Conservation (phyloP, 768 basidiomycete species). For the Podaxis sp. region DNA sequence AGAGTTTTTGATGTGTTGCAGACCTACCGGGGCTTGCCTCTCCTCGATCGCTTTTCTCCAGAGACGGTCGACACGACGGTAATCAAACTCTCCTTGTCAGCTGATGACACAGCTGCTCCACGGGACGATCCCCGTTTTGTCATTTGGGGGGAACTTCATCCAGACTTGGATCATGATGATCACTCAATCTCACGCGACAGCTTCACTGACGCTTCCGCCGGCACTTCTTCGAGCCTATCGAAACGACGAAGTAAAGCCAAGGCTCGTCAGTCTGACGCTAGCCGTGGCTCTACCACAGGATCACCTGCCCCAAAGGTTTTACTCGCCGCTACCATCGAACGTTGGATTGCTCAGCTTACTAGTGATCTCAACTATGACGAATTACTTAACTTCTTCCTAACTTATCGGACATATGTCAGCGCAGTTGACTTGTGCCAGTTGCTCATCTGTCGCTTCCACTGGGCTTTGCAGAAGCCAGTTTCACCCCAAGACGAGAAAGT, state of each 20-base stretch:
- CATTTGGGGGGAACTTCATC: conserved; percentile 74
- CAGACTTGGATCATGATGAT: conserved; percentile 33
- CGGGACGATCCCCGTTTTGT: conserved; percentile 90
- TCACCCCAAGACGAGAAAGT: conserved; percentile 66
- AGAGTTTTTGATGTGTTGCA: conserved; percentile 82
- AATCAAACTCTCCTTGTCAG: conserved; percentile 67
- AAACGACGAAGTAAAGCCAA: conserved; percentile 35
- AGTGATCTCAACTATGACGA: conserved; percentile 86
- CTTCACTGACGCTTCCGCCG: conserved; percentile 29
- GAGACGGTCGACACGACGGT: conserved; percentile 63
- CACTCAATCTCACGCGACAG: conserved; percentile 35
- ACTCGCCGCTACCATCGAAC: conserved; percentile 90
- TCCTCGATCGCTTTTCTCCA: conserved; percentile 63
- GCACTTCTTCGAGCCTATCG: conserved; percentile 28
- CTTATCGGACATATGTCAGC: conserved; percentile 83
- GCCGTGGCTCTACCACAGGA: conserved; percentile 20
- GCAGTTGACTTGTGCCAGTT: conserved; percentile 80
- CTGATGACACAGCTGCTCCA: conserved; percentile 69
- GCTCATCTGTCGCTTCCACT: conserved; percentile 85
- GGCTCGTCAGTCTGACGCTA: conserved; percentile 28
- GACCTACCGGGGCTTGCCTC: conserved; percentile 74
- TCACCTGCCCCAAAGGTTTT: conserved; percentile 45
- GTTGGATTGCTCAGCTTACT: conserved; percentile 91
- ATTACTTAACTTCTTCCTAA: conserved; percentile 87
- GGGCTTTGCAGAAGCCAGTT: conserved; percentile 63